These are phyloP conservation scores for Ascochyta koolunga DNA, from an alignment of 2,329 filamentous ascomycete species.

Conservation along the genomic window DNA sequence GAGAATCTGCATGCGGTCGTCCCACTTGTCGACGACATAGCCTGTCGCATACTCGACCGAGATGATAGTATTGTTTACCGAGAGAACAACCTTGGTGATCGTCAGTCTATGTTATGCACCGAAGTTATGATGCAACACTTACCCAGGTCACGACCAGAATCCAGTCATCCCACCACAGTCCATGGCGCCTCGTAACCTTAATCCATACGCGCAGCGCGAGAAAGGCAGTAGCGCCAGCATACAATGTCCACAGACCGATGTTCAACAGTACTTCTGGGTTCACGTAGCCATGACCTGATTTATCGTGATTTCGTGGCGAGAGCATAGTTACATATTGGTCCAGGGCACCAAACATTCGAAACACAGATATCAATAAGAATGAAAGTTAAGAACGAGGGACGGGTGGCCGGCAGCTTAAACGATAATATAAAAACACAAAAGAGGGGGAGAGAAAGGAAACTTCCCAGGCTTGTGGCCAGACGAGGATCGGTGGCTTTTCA, in stretches of 20 bases:
- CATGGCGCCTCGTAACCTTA: constrained; percentile 47
- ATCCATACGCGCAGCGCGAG: constrained; percentile 46
- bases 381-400: constrained; percentile 15
- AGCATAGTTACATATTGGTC: constrained; percentile 32
- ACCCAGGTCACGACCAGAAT: constrained; percentile 48
- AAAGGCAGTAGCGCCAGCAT: constrained; percentile 45
- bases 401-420: constrained; percentile 7
- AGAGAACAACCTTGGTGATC: constrained; percentile 47
- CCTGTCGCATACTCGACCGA: constrained; percentile 56
- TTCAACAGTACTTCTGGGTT: constrained; percentile 47
- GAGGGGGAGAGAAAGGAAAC: constrained; percentile 19
- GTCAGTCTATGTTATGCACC: constrained; percentile 8
- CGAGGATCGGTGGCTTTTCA: constrained; percentile 28
- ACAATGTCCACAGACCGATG: constrained; percentile 48
- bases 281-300: constrained; percentile 34
- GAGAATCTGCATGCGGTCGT: constrained; percentile 60
- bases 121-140: constrained; percentile 17
- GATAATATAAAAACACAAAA: constrained; percentile 18
- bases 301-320: constrained; percentile 29
- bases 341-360: constrained; percentile 16
- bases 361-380: constrained; percentile 15
- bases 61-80: constrained; percentile 54
- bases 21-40: constrained; percentile 56
- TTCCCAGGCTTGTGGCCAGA: constrained; percentile 14
- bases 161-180: constrained; percentile 51